Base-by-base conservation (phyloP, 78 protist genomes). In the Thecamonas trahens region DNA sequence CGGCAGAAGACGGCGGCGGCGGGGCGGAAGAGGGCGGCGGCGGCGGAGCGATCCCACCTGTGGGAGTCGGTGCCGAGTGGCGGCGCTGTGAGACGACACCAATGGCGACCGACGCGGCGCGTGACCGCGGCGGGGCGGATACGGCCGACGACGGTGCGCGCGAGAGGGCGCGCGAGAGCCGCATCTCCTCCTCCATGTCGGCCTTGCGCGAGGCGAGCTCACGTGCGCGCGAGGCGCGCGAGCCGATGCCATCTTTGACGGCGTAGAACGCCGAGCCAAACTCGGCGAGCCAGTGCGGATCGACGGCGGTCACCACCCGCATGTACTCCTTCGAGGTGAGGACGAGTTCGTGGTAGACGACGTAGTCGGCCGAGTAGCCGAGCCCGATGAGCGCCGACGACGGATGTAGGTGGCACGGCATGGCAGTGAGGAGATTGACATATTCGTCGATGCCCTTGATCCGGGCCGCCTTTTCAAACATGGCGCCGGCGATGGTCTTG, bases 311-410 rank as follows among this genome's bases (percentile, higher is more conserved):
- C 45, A 95, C 99, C 80, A 63, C 79, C 76, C 87, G 50, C 98
- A 97, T 92, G 85, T 90, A 95, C 79, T 91, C 97, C 67, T 89
- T 92, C 54, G 88, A n/a, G 8, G 99, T 97, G 88, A 89, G 71
- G 11, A 94, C 89, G 20, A 95, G 91, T 65, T 96, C 99, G 73
- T 97, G 97, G 82, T 96, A 97, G 50, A 96, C 96, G 50, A 97
- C 69, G 76, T 95, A 97, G 65, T 96, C 99, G 6, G 99, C 97
- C 2, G 92, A 82, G 70, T 47, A 61, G 52, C 97, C 97, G 26
- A 82, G 59, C 35, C 92, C 94, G 74, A 65, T 88, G 54, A 95
- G 85, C 4, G 98, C 85, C 20, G 82, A 60, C 6, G 97, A 87
- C 20, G 99, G 99, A 70, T 96, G 99, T 58, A 97, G 87, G 53